These are phyloP conservation scores for Ophiocordyceps camponoti-rufipedis DNA, from an alignment of 2,329 filamentous ascomycete species.

Conservation along the genomic window DNA sequence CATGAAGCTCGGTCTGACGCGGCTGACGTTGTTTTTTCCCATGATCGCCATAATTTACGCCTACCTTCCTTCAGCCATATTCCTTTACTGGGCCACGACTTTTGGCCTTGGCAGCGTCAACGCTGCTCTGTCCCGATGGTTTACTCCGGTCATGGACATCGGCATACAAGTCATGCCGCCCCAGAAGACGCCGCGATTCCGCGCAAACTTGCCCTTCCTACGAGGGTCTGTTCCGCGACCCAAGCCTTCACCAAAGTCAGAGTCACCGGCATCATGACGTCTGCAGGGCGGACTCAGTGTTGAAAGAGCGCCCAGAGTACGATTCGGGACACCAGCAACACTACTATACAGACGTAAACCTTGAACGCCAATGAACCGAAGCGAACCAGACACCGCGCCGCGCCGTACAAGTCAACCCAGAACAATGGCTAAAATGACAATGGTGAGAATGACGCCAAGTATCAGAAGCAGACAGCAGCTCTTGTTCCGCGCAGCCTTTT, in stretches of 20 bases:
- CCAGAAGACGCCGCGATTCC: background rate
- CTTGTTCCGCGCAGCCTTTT: slow-evolving; percentile 90
- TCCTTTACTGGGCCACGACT: slow-evolving; percentile 21
- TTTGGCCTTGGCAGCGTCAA: slow-evolving; percentile 17
- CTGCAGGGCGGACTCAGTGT: background rate
- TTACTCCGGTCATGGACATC: slow-evolving; percentile 4
- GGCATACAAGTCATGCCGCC: background rate
- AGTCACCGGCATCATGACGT: background rate
- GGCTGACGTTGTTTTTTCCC: slow-evolving; percentile 14
- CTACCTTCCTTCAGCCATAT: slow-evolving; percentile 20
- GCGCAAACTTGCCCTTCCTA: slow-evolving; percentile 7
- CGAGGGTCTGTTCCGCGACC: slow-evolving; percentile 2
- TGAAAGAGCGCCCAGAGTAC: no score
- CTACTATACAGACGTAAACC: slow-evolving; percentile 3
- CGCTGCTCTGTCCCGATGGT: slow-evolving; percentile 9
- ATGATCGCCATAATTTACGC: slow-evolving; percentile 15
- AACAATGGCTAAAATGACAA: slow-evolving; percentile 75
- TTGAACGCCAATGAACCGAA: slow-evolving; percentile 3
- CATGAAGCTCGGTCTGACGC: slow-evolving; percentile 10
- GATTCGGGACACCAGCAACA: slow-evolving; percentile 2
- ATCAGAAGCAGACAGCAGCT: slow-evolving; percentile 84
- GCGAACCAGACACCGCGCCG: background rate
- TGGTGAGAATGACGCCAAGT: slow-evolving; percentile 70
- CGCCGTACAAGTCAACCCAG: slow-evolving; percentile 36
- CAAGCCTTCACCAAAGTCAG: background rate